These are phyloP conservation scores for Paramecium sexaurelia DNA, from an alignment of 73 alveolate genomes.

Conservation along the genomic window DNA sequence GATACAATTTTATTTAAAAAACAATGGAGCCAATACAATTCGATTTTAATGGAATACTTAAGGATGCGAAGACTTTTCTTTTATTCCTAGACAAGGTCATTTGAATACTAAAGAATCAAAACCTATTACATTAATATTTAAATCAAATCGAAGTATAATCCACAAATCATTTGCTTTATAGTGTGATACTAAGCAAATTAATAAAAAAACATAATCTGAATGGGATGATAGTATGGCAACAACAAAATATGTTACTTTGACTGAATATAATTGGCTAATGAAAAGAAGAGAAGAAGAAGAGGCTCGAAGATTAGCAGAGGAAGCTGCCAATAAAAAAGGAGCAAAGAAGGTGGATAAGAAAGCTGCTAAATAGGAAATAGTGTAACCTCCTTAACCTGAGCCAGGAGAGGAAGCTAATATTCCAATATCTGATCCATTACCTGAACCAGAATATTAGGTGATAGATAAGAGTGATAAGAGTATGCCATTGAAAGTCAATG, in stretches of 20 bases:
- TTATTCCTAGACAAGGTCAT: conserved; percentile 94
- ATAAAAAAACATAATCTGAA: conserved; percentile 84
- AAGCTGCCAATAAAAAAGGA: conserved; percentile 93
- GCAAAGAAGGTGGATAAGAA: conserved; percentile 84
- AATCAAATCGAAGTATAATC: conserved; percentile 84
- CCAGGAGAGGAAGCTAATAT: conserved; percentile 94
- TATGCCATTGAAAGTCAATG: conserved; percentile 88
- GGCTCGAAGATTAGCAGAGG: conserved; percentile 93
- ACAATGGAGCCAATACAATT: conserved; percentile 87
- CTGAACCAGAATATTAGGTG: conserved; percentile 89
- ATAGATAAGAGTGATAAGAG: conserved; percentile 93
- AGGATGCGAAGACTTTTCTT: conserved; percentile 88
- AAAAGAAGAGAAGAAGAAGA: conserved; percentile 95
- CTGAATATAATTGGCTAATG: conserved; percentile 91
- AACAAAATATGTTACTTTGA: conserved; percentile 88
- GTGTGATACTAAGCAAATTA: conserved; percentile 89
- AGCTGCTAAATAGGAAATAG: conserved; percentile 75
- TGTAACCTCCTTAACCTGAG: conserved; percentile 62
- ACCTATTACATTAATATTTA: conserved; percentile 85
- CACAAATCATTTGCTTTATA: conserved; percentile 82
- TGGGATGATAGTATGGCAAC: conserved; percentile 97
- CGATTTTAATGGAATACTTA: conserved; percentile 92
- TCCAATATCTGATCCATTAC: conserved; percentile 89
- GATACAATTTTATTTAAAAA: conserved; percentile 79
- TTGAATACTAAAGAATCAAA: conserved; percentile 89